Percentiles rank a stretch among this genome's conserved stretches.
These are phyloP conservation scores for Suillus subluteus DNA, from an alignment of 768 basidiomycete genomes.

Conservation along the genomic window DNA sequence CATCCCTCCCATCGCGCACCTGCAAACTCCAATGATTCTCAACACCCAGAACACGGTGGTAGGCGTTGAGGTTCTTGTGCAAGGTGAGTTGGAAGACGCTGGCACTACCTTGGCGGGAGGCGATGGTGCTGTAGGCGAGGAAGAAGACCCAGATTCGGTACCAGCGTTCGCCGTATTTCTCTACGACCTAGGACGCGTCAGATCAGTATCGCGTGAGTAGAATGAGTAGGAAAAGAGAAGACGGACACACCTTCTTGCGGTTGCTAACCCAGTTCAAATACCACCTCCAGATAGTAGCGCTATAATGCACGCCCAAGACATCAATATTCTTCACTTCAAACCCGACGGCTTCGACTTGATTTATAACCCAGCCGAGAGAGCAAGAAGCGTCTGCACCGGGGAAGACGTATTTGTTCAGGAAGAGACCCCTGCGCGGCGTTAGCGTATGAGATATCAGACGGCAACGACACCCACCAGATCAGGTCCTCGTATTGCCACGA, in stretches of 20 bases:
- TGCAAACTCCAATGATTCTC: constrained; percentile 81
- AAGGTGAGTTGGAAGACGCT: constrained; percentile 97
- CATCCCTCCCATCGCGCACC: constrained; percentile 40
- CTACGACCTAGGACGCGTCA: constrained; percentile 23
- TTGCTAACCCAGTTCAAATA: constrained; percentile 97
- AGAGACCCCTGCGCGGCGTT: constrained; percentile 69
- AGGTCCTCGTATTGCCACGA: constrained; percentile 98
- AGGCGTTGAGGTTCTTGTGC: constrained; percentile 98
- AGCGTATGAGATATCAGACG: not conserved
- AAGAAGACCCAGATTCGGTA: constrained; percentile 97
- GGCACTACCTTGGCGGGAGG: constrained; percentile 83
- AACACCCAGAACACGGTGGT: constrained; percentile 87
- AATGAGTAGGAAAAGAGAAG: not conserved
- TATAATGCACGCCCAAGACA: constrained; percentile 97
- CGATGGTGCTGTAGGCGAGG: constrained; percentile 90
- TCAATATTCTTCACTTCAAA: constrained; percentile 98
- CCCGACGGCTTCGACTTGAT: constrained; percentile 84
- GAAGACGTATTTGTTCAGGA: constrained; percentile 99
- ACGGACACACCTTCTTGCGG: constrained; percentile 67
- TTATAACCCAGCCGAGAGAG: constrained; percentile 94
- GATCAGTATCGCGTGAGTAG: not conserved
- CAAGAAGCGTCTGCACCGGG: constrained; percentile 97
- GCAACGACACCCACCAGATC: constrained; percentile 64
- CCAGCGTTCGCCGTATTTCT: constrained; percentile 45
- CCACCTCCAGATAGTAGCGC: constrained; percentile 88